Percentiles rank a stretch among this genome's conserved stretches.
phyloP scores from a whole-genome alignment of 768 basidiomycete species.

The Serendipita vermifera region DNA sequence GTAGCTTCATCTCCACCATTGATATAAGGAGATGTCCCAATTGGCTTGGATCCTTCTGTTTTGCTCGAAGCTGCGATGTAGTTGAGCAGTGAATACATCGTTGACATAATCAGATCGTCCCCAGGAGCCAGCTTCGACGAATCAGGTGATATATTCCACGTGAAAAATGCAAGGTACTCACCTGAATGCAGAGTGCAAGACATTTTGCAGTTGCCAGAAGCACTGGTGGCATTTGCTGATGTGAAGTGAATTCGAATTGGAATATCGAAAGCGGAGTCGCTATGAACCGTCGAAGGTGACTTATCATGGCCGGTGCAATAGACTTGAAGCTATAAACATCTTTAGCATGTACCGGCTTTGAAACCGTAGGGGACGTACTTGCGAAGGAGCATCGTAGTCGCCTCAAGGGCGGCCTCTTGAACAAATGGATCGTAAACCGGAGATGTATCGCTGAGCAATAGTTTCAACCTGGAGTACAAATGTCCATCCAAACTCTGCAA shows the following conservation, averaged over 20 bases:
- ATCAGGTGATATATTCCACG: not conserved
- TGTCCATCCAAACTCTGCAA: slow-evolving; percentile 51
- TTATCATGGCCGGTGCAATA: slow-evolving; percentile 59
- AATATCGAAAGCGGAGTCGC: slow-evolving; percentile 80
- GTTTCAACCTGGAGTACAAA: slow-evolving; percentile 54
- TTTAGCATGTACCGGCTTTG: slow-evolving; percentile 1
- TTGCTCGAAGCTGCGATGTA: slow-evolving; percentile 77
- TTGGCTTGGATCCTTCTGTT: slow-evolving; percentile 42
- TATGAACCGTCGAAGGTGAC: slow-evolving; percentile 74
- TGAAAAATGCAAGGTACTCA: slow-evolving; percentile 22
- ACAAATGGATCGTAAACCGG: slow-evolving; percentile 73
- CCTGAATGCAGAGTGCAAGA: slow-evolving; percentile 78
- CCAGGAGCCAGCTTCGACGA: slow-evolving; percentile 57
- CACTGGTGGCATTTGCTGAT: slow-evolving; percentile 61
- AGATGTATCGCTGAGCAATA: slow-evolving; percentile 67
- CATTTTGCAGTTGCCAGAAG: slow-evolving; percentile 80
- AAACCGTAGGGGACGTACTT: slow-evolving; percentile 37
- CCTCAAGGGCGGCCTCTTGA: slow-evolving; percentile 81
- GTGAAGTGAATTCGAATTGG: slow-evolving; percentile 67
- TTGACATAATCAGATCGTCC: slow-evolving; percentile 83
- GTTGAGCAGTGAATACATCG: slow-evolving; percentile 93
- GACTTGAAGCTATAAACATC: slow-evolving; percentile 52
- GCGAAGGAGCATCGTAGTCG: slow-evolving; percentile 69
- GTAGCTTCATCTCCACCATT: slow-evolving; percentile 36
- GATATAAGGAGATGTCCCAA: slow-evolving; percentile 9